Conservation (phyloP, 139 green algal species). For the Eudorina sp. region DNA sequence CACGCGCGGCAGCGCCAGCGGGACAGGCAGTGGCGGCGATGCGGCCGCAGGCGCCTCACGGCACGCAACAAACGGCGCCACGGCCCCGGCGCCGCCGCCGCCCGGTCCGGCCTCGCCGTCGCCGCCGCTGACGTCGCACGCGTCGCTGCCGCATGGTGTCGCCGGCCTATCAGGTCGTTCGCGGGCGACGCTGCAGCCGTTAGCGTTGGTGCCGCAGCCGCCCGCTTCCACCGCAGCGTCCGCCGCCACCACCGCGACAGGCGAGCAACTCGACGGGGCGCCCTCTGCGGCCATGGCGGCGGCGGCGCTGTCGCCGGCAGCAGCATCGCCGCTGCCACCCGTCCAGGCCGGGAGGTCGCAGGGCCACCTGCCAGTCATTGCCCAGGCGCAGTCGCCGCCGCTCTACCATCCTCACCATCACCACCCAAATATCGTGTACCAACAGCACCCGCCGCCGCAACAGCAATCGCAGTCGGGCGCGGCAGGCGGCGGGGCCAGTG, state of each 20-base stretch:
- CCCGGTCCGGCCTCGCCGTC: neutral
- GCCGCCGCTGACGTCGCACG: neutral
- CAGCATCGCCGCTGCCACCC: neutral
- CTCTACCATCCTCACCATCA: neutral
- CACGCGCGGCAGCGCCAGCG: neutral
- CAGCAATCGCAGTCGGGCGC: neutral
- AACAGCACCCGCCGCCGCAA: neutral
- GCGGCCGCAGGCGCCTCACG: neutral
- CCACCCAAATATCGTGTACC: neutral
- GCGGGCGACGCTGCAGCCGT: neutral
- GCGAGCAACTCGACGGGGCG: neutral
- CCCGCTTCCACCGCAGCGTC: too few relatives aligned
- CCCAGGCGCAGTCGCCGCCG: neutral
- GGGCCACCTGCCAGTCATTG: neutral
- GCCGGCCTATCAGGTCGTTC: neutral
- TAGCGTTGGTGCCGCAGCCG: neutral
- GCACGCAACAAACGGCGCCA: neutral
- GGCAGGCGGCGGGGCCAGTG: neutral
- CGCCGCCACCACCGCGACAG: neutral
- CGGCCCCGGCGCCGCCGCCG: neutral
- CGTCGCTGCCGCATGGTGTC: neutral
- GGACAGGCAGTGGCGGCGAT: neutral
- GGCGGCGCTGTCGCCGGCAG: neutral
- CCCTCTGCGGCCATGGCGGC: neutral
- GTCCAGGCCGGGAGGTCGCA: neutral